Conservation (phyloP, 164 flowering plant species). For the Pachysandra terminalis region DNA sequence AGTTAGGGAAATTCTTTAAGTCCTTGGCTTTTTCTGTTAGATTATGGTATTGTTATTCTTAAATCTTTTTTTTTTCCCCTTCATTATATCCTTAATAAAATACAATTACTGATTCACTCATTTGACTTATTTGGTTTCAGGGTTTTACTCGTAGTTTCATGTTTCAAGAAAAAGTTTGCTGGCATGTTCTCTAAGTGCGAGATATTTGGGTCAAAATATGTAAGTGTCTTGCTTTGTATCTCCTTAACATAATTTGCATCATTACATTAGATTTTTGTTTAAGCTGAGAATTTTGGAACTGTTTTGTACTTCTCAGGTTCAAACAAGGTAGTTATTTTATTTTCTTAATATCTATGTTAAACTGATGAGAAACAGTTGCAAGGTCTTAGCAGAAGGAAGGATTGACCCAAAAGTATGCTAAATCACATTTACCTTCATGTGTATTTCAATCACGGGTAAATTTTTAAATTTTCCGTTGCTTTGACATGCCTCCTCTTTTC, state of each 20-base stretch:
- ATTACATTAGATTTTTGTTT: slow-evolving; percentile 47
- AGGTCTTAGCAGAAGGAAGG: slow-evolving; percentile 70
- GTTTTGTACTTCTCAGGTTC: background rate
- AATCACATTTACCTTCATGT: slow-evolving; percentile 43
- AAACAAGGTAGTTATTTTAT: background rate
- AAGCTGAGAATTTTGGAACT: background rate
- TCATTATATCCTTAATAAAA: too few relatives aligned
- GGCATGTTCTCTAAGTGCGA: slow-evolving; percentile 62
- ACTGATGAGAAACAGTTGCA: slow-evolving; percentile 30
- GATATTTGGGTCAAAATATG: slow-evolving; percentile 75
- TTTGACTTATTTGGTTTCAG: too few relatives aligned
- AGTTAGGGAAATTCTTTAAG: slow-evolving; percentile 61
- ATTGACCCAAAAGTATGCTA: slow-evolving; percentile 57
- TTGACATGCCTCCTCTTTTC: too few relatives aligned
- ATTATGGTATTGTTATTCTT: too few relatives aligned
- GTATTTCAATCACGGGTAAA: too few relatives aligned
- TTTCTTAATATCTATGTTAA: slow-evolving; percentile 13
- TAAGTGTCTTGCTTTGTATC: too few relatives aligned
- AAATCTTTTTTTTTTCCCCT: too few relatives aligned
- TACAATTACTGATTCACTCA: too few relatives aligned
- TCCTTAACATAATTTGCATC: too few relatives aligned
- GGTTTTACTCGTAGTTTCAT: too few relatives aligned
- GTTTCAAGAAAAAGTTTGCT: too few relatives aligned
- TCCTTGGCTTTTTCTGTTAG: too few relatives aligned
- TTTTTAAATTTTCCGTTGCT: slow-evolving; percentile 19